Percentiles rank a stretch among this genome's conserved stretches.
These are phyloP conservation scores for Musa schizocarpa DNA, from an alignment of 176 grass and related monocot species.

Conservation along the genomic window DNA sequence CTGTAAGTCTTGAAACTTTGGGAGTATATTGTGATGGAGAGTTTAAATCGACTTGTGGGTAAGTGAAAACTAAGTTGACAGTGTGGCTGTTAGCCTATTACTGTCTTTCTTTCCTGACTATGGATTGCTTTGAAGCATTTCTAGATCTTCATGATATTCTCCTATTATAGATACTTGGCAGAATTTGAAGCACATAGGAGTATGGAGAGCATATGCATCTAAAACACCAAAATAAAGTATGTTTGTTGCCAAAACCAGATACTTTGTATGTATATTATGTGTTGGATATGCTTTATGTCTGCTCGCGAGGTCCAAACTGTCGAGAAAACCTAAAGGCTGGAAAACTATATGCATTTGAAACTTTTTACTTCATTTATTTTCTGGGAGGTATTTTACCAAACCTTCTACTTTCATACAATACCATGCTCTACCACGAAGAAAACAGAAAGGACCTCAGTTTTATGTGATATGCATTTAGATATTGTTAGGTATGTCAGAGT, in stretches of 20 bases:
- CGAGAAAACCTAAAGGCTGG: not conserved
- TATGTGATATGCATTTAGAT: not conserved
- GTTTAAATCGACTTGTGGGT: conserved; percentile 89
- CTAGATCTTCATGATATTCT: too few relatives aligned
- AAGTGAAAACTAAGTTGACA: conserved; percentile 27
- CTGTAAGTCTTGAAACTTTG: conserved; percentile 77
- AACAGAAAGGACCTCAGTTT: not conserved
- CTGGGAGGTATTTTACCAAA: not conserved
- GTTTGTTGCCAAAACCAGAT: too few relatives aligned
- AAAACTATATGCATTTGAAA: not conserved
- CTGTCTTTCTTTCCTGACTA: conserved; percentile 2
- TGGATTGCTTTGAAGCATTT: not conserved
- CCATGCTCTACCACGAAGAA: not conserved
- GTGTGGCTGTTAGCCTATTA: not conserved
- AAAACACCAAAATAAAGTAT: too few relatives aligned
- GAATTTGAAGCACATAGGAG: too few relatives aligned
- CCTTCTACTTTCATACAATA: not conserved
- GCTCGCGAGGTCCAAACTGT: too few relatives aligned
- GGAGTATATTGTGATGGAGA: conserved; percentile 86
- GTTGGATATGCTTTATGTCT: too few relatives aligned
- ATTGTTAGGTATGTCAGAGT: not conserved
- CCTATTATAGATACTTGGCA: too few relatives aligned
- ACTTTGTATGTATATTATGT: too few relatives aligned
- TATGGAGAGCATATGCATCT: too few relatives aligned
- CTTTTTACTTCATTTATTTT: not conserved